phyloP scores from a whole-genome alignment of 352 stramenopile species.

The Phytophthora pini region DNA sequence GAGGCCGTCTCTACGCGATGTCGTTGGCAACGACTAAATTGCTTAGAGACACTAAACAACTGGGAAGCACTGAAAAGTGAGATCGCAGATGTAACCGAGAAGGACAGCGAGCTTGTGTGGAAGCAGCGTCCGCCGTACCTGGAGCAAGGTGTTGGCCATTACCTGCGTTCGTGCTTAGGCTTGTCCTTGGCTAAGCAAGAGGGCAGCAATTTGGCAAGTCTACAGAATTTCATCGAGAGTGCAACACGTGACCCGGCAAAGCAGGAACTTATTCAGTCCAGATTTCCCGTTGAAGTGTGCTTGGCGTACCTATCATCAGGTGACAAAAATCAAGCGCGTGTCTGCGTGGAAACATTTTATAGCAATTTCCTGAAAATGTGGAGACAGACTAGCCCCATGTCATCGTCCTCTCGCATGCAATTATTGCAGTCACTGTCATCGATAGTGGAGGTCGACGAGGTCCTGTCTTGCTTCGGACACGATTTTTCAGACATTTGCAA shows the following conservation, averaged over 20 bases:
- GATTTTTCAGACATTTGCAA: constrained; percentile 11
- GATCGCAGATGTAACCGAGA: constrained; percentile 28
- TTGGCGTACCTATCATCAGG: constrained; percentile 51
- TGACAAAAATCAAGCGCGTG: constrained; percentile 53
- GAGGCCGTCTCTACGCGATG: constrained; percentile 63
- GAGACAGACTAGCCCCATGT: constrained; percentile 58
- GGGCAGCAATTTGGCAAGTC: constrained; percentile 21
- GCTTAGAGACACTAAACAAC: constrained; percentile 71
- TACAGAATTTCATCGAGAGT: constrained; percentile 31
- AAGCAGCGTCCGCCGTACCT: constrained; percentile 66
- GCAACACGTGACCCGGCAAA: constrained; percentile 39
- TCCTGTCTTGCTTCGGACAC: constrained; percentile 32
- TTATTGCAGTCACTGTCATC: constrained; percentile 74
- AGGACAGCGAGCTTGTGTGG: constrained; percentile 54
- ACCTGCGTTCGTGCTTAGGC: constrained; percentile 53
- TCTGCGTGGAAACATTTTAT: constrained; percentile 74
- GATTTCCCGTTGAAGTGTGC: constrained; percentile 60
- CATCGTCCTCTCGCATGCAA: constrained; percentile 53
- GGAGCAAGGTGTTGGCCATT: constrained; percentile 69
- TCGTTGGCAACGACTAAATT: constrained; percentile 68
- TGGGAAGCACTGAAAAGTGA: constrained; percentile 70
- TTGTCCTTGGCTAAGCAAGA: constrained; percentile 24
- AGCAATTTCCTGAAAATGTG: constrained; percentile 57
- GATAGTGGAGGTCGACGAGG: constrained; percentile 68
- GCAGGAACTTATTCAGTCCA: constrained; percentile 46